Percentiles rank a stretch among this genome's conserved stretches.
Conservation (phyloP, 208 protist genomes). For the Trypanosoma conorhini region DNA sequence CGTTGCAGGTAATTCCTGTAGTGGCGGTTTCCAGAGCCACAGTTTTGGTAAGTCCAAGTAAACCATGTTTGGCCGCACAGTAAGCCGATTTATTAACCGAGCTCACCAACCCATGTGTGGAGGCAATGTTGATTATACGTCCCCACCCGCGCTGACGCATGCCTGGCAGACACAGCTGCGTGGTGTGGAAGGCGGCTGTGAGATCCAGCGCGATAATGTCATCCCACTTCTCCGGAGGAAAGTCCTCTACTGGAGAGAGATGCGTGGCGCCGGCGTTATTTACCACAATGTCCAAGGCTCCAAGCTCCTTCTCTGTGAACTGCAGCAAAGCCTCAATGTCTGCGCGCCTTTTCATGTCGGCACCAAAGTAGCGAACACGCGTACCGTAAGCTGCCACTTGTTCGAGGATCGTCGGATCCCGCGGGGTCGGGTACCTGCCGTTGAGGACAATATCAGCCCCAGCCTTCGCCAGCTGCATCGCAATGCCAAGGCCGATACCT, state of each 20-base stretch:
- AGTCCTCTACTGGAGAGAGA: conserved; percentile 36
- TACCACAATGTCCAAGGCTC: conserved; percentile 46
- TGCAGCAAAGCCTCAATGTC: conserved; percentile 26
- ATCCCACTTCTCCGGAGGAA: conserved; percentile 41
- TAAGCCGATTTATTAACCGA: conserved; percentile 51
- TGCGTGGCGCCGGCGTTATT: conserved; percentile 63
- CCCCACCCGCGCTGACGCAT: conserved; percentile 42
- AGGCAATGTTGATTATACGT: conserved; percentile 54
- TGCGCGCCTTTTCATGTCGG: conserved; percentile 24
- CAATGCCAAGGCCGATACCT: conserved; percentile 51
- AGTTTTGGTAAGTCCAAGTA: conserved; percentile 54
- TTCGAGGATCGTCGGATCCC: conserved; percentile 1
- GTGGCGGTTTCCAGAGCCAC: conserved; percentile 45
- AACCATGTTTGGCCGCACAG: conserved; percentile 52
- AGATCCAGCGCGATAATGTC: conserved; percentile 50
- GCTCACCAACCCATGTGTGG: conserved; percentile 41
- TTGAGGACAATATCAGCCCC: conserved; percentile 38
- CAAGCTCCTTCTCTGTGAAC: conserved; percentile 23
- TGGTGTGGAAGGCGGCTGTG: conserved; percentile 40
- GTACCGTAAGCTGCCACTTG: conserved; percentile 20
- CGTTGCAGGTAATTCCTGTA: conserved; percentile 47
- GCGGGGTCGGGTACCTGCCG: conserved; percentile 6
- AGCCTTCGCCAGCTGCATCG: conserved; percentile 31
- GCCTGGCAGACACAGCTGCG: conserved; percentile 33
- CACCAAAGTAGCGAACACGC: conserved; percentile 21